Evolutionary conservation across 140 eudicot species (phyloP).

Genomic region (Ambrosia hybrid): DNA sequence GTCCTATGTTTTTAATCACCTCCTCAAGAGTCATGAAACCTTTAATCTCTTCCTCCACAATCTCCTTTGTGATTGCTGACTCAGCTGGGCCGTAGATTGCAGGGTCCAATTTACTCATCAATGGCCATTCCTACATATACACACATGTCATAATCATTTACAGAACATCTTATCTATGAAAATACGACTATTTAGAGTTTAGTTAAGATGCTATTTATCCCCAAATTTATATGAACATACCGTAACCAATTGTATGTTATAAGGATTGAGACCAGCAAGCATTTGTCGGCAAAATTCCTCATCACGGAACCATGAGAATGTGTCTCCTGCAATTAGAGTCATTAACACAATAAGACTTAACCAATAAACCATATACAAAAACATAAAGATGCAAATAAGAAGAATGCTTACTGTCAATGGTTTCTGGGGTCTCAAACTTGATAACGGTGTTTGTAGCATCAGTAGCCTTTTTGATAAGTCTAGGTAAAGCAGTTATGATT

Average conservation of each 20-base stretch:
- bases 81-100: slow-evolving; percentile 54
- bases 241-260: slow-evolving; percentile 48
- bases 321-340: slow-evolving; percentile 45
- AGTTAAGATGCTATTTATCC: too few relatives aligned
- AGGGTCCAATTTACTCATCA: slow-evolving; percentile 62
- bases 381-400: neutral
- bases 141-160: neutral
- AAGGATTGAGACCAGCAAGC: slow-evolving; percentile 70
- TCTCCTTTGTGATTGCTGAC: slow-evolving; percentile 65
- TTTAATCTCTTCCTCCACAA: slow-evolving; percentile 50
- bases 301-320: slow-evolving; percentile 68
- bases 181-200: neutral
- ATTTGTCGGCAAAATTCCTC: slow-evolving; percentile 65
- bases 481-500: slow-evolving; percentile 36
- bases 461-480: slow-evolving; percentile 39
- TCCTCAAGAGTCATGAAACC: slow-evolving; percentile 55
- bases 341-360: neutral
- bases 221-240: neutral
- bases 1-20: slow-evolving; percentile 23
- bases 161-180: neutral
- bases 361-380: neutral
- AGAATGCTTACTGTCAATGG: slow-evolving; percentile 50
- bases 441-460: slow-evolving; percentile 40
- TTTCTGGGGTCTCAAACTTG: slow-evolving; percentile 59
- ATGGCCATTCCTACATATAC: slow-evolving; percentile 58